Conservation (phyloP, 805 yeast genomes). For the Ogataea polymorpha region DNA sequence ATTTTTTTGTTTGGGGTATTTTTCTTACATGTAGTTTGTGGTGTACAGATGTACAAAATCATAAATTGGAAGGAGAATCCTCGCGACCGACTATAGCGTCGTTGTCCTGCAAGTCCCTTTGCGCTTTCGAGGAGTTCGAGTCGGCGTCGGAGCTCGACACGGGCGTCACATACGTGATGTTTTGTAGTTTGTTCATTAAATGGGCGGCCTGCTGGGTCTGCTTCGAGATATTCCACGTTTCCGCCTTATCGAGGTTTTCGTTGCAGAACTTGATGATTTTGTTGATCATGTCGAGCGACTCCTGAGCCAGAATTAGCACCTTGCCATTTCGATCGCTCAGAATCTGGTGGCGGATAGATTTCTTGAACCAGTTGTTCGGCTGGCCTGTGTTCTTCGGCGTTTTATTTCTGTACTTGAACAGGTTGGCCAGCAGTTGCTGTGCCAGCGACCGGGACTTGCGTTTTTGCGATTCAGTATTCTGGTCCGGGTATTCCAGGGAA, state of each 20-base stretch:
- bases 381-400: conserved; percentile 1
- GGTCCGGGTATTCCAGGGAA: conserved; percentile 16
- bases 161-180: conserved; percentile 21
- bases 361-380: conserved; percentile 25
- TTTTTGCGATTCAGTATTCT: conserved; percentile 2
- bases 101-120: conserved; percentile 2
- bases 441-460: conserved; percentile 22
- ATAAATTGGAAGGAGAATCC: background rate
- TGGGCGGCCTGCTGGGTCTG: conserved; percentile 29
- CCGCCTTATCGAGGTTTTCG: conserved; percentile 81
- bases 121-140: conserved; percentile 3
- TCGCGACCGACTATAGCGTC: conserved; percentile 6
- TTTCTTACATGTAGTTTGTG: background rate
- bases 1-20: conserved; percentile 2
- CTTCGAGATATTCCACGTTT: conserved; percentile 56
- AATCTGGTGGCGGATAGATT: conserved; percentile 29
- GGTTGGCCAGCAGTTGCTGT: conserved; percentile 27
- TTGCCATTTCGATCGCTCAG: conserved; percentile 56
- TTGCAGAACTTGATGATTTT: conserved; percentile 82
- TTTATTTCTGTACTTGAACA: conserved; percentile 25
- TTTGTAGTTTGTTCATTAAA: conserved; percentile 27
- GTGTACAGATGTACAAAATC: conserved; percentile 3
- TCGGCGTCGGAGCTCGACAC: conserved; percentile 3
- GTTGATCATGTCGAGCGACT: conserved; percentile 81
- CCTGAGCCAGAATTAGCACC: conserved; percentile 79